Conservation (phyloP, 1,284 basidiomycete genomes). For the Grifola frondosa region DNA sequence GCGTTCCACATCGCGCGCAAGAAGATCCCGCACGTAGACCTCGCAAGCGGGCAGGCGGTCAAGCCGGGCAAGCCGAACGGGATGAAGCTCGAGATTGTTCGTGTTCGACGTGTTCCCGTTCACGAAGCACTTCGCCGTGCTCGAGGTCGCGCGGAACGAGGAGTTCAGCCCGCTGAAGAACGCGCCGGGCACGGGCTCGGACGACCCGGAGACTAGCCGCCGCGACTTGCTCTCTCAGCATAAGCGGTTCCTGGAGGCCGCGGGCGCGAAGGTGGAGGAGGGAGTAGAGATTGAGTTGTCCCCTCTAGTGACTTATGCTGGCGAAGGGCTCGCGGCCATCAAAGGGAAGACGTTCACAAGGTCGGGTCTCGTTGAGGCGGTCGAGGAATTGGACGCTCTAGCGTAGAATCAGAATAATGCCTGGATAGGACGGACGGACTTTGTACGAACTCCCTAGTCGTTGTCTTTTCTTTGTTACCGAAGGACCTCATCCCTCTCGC, state of each 20-base stretch:
- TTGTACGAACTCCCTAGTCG: too few species aligned
- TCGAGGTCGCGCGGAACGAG: slow-evolving; percentile 86
- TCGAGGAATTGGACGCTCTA: slow-evolving; percentile 53
- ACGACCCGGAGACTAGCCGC: slow-evolving; percentile 89
- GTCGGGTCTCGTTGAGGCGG: slow-evolving; percentile 47
- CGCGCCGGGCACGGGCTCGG: slow-evolving; percentile 91
- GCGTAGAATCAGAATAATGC: slow-evolving; percentile 22
- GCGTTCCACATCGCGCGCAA: slow-evolving; percentile 98
- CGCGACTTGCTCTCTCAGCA: slow-evolving; percentile 92
- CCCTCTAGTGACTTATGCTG: slow-evolving; percentile 87
- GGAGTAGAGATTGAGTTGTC: slow-evolving; percentile 87
- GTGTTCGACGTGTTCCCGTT: slow-evolving; percentile 99
- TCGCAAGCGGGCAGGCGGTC: slow-evolving; percentile 60
- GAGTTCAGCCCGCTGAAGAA: slow-evolving; percentile 99
- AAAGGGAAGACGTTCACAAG: slow-evolving; percentile 78
- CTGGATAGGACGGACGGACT: too few species aligned
- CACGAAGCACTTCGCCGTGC: slow-evolving; percentile 79
- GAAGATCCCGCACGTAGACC: slow-evolving; percentile 88
- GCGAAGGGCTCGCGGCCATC: slow-evolving; percentile 84
- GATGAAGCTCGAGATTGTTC: slow-evolving; percentile 99
- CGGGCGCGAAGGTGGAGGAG: slow-evolving; percentile 73
- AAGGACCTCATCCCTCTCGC: too few species aligned
- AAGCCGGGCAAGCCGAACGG: slow-evolving; percentile 94
- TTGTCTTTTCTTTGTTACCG: too few species aligned
- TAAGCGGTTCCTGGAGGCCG: slow-evolving; percentile 75